Conservation (phyloP, 1,284 basidiomycete genomes). For the Ganoderma meredithae region DNA sequence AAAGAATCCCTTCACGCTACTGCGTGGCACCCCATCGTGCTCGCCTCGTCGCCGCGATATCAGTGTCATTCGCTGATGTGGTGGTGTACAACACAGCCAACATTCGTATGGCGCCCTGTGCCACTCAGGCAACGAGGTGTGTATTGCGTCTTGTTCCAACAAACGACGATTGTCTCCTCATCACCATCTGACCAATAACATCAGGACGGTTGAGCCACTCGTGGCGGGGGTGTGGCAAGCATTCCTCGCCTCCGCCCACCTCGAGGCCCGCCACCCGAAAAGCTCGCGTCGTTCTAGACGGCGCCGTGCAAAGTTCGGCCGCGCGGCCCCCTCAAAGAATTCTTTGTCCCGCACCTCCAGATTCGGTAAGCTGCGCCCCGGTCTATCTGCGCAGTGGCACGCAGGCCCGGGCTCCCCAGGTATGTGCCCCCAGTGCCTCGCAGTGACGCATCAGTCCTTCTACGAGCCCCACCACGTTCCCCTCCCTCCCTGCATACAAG, state of each 20-base stretch:
- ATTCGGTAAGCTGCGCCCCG: background rate
- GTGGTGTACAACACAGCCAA: background rate
- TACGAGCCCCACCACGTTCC: background rate
- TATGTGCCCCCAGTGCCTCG: background rate
- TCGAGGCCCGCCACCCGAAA: background rate
- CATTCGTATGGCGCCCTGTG: background rate
- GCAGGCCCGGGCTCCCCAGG: background rate
- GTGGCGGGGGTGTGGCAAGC: background rate
- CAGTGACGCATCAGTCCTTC: constrained; percentile 2
- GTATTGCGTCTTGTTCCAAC: background rate
- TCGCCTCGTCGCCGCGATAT: background rate
- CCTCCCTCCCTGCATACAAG: background rate
- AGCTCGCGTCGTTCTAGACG: background rate
- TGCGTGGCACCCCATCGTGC: constrained; percentile 1
- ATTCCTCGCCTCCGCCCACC: background rate
- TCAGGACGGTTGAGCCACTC: background rate
- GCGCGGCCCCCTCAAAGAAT: background rate
- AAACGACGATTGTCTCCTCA: background rate
- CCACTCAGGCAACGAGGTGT: constrained; percentile 3
- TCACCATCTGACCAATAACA: constrained; percentile 3
- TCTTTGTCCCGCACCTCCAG: background rate
- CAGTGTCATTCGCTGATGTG: background rate
- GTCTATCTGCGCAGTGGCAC: background rate
- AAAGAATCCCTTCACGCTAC: background rate
- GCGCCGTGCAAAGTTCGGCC: background rate